A percentile compares a stretch with the other conserved stretches of the same genome.
Conservation (phyloP, 2,329 filamentous ascomycete species). For the Talaromyces sp. region DNA sequence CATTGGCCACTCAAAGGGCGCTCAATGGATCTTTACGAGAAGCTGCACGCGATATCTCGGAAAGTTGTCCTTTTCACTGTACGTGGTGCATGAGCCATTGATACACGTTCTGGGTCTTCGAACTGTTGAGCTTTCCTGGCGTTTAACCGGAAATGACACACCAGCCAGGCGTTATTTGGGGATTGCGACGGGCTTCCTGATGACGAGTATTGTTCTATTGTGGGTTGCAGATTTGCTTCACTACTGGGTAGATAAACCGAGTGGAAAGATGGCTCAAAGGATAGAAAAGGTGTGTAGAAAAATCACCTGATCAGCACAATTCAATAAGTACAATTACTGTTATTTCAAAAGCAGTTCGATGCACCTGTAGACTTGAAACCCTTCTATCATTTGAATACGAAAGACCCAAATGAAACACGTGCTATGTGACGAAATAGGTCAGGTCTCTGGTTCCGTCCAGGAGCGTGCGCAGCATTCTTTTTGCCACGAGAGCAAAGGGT, state of each 20-base stretch:
- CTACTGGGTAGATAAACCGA: constrained; percentile 3
- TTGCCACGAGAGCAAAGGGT: too few relatives aligned
- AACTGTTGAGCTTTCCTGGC: constrained; percentile 1
- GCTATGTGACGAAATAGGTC: too few relatives aligned
- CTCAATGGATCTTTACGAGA: constrained; percentile 5
- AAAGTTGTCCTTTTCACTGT: constrained; percentile 4
- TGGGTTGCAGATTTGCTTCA: not conserved
- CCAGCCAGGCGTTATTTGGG: not conserved
- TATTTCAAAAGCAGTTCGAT: too few relatives aligned
- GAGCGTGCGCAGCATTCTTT: too few relatives aligned
- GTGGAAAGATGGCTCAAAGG: not conserved
- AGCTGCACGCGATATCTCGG: not conserved
- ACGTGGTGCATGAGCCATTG: constrained; percentile 5
- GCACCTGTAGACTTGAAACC: too few relatives aligned
- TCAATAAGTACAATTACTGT: too few relatives aligned
- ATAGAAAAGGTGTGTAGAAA: not conserved
- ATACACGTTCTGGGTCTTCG: not conserved
- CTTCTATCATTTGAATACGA: too few relatives aligned
- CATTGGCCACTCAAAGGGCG: not conserved
- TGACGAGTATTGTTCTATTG: not conserved
- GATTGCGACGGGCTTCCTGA: not conserved
- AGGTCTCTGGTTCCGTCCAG: too few relatives aligned
- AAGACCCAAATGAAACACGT: too few relatives aligned
- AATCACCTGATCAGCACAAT: too few relatives aligned
- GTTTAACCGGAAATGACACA: not conserved